phyloP scores from a whole-genome alignment of 2,329 filamentous ascomycete genomes.

The Ophiostoma himal-ulmi region DNA sequence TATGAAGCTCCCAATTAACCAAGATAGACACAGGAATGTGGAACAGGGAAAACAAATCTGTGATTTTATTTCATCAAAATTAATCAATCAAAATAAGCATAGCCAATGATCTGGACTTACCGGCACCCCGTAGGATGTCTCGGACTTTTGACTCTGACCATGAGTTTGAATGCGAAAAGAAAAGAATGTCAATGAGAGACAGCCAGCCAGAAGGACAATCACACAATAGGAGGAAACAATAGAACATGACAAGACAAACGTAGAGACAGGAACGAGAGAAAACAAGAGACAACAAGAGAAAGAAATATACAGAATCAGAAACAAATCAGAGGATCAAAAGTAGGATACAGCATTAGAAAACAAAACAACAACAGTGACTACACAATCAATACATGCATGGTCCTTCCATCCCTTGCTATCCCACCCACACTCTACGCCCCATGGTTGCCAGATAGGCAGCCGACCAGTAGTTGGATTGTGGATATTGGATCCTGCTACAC shows the following conservation, averaged over 20 bases:
- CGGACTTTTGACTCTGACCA: not conserved
- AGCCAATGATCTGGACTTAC: not conserved
- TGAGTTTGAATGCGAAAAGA: not conserved
- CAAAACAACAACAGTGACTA: not conserved
- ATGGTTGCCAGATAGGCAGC: not conserved
- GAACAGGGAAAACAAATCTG: not conserved
- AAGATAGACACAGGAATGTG: not conserved
- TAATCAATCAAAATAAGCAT: slow-evolving; percentile 10
- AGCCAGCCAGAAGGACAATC: not conserved
- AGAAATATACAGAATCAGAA: not conserved
- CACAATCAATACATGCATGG: not conserved
- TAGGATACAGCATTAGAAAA: not conserved
- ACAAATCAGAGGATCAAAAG: not conserved
- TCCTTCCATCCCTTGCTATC: not conserved
- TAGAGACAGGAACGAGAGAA: not conserved
- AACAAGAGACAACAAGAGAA: not conserved
- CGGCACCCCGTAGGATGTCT: not conserved
- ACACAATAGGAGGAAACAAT: not conserved
- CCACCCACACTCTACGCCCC: not conserved
- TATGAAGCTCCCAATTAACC: not conserved
- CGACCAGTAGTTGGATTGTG: not conserved
- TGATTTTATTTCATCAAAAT: not conserved
- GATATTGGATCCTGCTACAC: slow-evolving; percentile 7
- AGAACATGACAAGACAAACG: not conserved
- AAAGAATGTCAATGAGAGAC: not conserved